Base-by-base conservation (phyloP, 2,329 filamentous ascomycete genomes). In the Tolypocladium pustulatum region DNA sequence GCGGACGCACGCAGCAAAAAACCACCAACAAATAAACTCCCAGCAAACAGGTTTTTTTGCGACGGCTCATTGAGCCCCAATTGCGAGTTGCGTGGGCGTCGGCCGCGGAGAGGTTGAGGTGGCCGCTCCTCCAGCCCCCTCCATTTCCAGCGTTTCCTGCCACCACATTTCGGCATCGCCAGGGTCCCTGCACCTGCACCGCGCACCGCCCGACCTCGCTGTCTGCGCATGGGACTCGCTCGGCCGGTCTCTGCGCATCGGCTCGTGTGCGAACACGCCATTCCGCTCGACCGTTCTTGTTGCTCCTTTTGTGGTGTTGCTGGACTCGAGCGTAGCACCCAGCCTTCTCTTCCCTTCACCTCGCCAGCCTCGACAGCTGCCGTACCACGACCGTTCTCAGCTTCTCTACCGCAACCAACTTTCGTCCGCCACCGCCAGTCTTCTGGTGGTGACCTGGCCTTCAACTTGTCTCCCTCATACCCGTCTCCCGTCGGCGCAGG, bases 401-500 rank as follows among this genome's bases (percentile, higher is more conserved):
- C 36, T 38, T 32, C 46, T 10, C 43, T n/a, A n/a, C 41, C 32
- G 5, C 37, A 10, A 7, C 22, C 55, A 41, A 54, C 49, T n/a
- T 52, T 9, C 58, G 46, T 4, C n/a, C 37, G 17, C 17, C 55
- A 41, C 58, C 51, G 13, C 58, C 58, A 57, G 58, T 55, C 25
- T 34, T 22, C 40, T 65, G 69, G 75, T 77, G 75, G 73, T 75
- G 71, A 69, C 60, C 59, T 55, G 65, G 56, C 64, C 61, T 69
- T 73, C 79, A 76, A 69, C 73, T 81, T 82, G 79, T 81, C 75
- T 68, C 69, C 73, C 64, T 71, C 66, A 66, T 67, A 68, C 67
- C 68, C 66, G 61, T 63, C 65, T 65, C 68, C 65, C 64, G 68
- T 69, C 66, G 70, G 68, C 65, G 70, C 72, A 72, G 76, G 75